Base-by-base conservation (phyloP, 257 asterid genomes). In the Solanum gracilifrons region DNA sequence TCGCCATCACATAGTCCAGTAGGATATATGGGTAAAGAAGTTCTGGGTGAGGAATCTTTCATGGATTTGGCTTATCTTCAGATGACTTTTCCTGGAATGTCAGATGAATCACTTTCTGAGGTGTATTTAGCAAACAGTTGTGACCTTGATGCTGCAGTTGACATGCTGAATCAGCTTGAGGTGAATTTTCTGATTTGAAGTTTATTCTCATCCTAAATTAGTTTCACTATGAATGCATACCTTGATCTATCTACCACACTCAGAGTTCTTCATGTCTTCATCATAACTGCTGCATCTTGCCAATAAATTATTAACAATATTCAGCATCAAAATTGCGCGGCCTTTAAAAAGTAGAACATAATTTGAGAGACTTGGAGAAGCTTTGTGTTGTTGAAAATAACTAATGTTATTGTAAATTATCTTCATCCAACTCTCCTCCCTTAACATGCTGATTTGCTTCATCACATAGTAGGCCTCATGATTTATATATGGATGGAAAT, bases 111-210 rank as follows among this genome's bases (percentile, higher is more conserved):
- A 68, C 94, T 96, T 88, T 90, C 93, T 90, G 95, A 91, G 84
- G 96, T 93, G 88, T 94, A 94, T 90, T 84, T 88, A 32, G 97
- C 95, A 88, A 95, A 87, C 95, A 87, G 83, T 11, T 86, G 92
- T 86, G 97, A 96, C 82, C 85, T 96, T 87, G 98, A 95, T 12
- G 90, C 92, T 85, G 89, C 99, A 82, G 84, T 94, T 80, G 99
- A 96, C 90, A 94, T 96, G 98, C 92, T 96, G 48, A 86, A 87
- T 89, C 95, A 94, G 73, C 98, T 96, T 86, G 98, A 94, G 95
- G 99, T 95, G 89, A 82, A 73, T 7, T 6, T 84, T 68, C 71
- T 76, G 69, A 66, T 12, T 41, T 86, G 83, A 71, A 84, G 84
- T 66, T 85, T 66, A 25, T 66, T 85, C 58, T 79, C 18, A 8